Percentiles rank a stretch among this genome's conserved stretches.
Evolutionary conservation across 2,329 filamentous ascomycete species (phyloP).

Genomic region (Pyrenophora tritici-repentis): DNA sequence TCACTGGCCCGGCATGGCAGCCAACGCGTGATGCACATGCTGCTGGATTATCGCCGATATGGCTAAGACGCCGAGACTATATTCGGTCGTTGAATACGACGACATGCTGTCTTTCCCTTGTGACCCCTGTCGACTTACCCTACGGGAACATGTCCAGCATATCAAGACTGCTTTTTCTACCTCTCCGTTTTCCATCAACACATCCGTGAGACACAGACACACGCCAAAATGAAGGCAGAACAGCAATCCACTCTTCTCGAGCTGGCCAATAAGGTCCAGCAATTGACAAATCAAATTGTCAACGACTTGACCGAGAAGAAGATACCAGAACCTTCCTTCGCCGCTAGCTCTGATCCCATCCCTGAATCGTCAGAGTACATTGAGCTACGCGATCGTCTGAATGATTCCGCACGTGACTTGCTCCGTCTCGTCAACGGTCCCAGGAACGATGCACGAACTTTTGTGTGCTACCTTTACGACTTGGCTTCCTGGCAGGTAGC

Average conservation of each 20-base stretch:
- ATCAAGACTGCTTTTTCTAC: neutral
- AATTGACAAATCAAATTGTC: conserved; percentile 16
- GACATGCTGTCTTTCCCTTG: too few species aligned
- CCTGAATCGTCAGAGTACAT: conserved; percentile 16
- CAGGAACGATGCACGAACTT: conserved; percentile 17
- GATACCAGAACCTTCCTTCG: conserved; percentile 20
- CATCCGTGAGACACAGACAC: neutral
- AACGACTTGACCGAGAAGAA: conserved; percentile 13
- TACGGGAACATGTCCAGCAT: too few species aligned
- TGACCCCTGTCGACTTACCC: too few species aligned
- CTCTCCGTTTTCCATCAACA: neutral
- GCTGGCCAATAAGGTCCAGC: conserved; percentile 18
- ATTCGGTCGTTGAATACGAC: too few species aligned
- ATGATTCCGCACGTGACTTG: conserved; percentile 20
- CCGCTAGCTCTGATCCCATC: conserved; percentile 8
- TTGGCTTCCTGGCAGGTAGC: conserved; percentile 29
- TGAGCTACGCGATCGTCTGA: conserved; percentile 18
- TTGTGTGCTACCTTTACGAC: conserved; percentile 22
- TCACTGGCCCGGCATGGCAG: too few species aligned
- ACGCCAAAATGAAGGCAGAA: conserved; percentile 9
- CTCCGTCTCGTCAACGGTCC: conserved; percentile 32
- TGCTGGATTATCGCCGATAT: neutral
- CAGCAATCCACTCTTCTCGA: conserved; percentile 14
- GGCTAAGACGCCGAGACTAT: neutral
- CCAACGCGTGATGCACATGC: neutral